Conservation (phyloP, 495 filamentous ascomycete genomes). For the Aspergillus avenaceus region DNA sequence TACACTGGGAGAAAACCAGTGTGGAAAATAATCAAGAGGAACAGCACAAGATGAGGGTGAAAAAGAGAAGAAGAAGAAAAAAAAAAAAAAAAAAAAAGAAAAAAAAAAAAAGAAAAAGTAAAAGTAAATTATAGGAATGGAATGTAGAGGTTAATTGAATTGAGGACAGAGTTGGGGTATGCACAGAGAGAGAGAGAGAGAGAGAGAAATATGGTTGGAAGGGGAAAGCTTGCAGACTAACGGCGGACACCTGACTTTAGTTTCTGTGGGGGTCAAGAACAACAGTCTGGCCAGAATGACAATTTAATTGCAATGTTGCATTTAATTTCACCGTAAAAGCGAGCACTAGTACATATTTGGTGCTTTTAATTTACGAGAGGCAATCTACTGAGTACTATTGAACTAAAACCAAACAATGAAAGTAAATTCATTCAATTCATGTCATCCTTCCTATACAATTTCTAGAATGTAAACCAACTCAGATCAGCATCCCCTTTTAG, state of each 20-base stretch:
- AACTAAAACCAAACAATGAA: neutral
- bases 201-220: constrained; percentile 18
- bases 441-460: constrained; percentile 11
- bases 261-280: constrained; percentile 9
- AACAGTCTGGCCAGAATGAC: neutral
- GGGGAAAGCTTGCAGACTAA: constrained; percentile 9
- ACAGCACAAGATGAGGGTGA: constrained; percentile 1
- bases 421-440: constrained; percentile 4
- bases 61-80: constrained; percentile 12
- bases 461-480: neutral
- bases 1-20: constrained; percentile 5
- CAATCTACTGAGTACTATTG: too few species aligned
- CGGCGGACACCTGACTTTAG: constrained; percentile 18
- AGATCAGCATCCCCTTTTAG: neutral
- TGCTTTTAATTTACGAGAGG: too few species aligned
- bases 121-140: constrained; percentile 1
- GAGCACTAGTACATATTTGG: too few species aligned
- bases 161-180: constrained; percentile 4
- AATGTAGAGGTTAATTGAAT: constrained; percentile 10
- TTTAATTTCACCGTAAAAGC: neutral
- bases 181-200: neutral
- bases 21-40: constrained; percentile 1
- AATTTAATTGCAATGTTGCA: neutral
- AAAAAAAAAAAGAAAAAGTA: constrained; percentile 11
- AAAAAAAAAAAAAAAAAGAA: constrained; percentile 9